phyloP scores from a whole-genome alignment of 2,329 filamentous ascomycete genomes.

The Stromatinia cepivora region DNA sequence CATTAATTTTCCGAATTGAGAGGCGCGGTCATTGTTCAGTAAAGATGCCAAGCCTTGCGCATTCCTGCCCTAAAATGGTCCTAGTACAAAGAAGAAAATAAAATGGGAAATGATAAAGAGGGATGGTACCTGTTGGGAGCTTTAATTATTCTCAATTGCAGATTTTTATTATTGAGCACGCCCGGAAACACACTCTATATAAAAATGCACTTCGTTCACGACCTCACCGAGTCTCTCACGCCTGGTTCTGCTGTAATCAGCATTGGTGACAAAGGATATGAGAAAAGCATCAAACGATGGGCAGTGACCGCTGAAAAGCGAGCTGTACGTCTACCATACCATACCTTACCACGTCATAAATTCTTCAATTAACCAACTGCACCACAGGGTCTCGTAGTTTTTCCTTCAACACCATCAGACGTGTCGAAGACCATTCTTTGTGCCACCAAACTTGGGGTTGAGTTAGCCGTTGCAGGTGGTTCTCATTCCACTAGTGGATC shows the following conservation, averaged over 20 bases:
- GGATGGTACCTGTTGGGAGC: not conserved
- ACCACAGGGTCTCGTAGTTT: not conserved
- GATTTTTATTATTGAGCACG: not conserved
- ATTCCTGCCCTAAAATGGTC: not conserved
- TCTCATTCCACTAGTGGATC: constrained; percentile 26
- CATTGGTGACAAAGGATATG: constrained; percentile 21
- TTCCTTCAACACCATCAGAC: constrained; percentile 25
- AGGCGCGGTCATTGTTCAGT: not conserved
- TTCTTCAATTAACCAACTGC: not conserved
- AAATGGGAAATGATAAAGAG: not conserved
- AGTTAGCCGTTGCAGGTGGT: constrained; percentile 22
- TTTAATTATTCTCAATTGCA: not conserved
- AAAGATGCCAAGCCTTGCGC: not conserved
- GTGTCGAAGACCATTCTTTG: constrained; percentile 23
- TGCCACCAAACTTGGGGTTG: constrained; percentile 20
- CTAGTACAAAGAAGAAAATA: not conserved
- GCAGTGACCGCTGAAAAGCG: constrained; percentile 25
- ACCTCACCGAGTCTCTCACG: not conserved
- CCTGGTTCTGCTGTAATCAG: not conserved
- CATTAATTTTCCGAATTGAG: not conserved
- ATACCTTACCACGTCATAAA: not conserved
- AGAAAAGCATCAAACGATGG: constrained; percentile 28
- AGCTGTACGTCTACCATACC: constrained; percentile 25
- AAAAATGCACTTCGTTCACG: not conserved
- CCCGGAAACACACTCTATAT: not conserved